phyloP scores from a whole-genome alignment of 345 rosid genomes.

The Cardamine resedifolia region DNA sequence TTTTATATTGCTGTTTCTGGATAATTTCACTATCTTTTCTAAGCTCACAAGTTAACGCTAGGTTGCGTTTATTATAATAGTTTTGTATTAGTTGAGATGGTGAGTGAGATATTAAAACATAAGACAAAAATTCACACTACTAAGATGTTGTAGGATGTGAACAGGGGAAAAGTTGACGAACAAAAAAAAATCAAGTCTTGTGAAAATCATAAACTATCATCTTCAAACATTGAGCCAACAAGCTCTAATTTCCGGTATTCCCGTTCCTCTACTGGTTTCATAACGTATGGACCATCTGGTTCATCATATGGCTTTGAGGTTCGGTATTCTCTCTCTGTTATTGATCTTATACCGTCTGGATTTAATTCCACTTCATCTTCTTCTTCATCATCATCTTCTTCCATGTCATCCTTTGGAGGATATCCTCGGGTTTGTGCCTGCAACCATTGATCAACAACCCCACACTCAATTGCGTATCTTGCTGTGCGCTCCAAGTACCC shows the following conservation, averaged over 20 bases:
- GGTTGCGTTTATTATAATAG: too few relatives aligned
- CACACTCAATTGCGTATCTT: constrained; percentile 78
- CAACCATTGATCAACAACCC: constrained; percentile 82
- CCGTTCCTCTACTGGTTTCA: constrained; percentile 40
- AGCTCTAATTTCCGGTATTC: constrained; percentile 33
- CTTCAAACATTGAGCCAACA: constrained; percentile 36
- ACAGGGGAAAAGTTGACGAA: constrained; percentile 10
- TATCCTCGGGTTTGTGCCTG: constrained; percentile 60
- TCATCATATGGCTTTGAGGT: constrained; percentile 46
- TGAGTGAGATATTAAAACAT: too few relatives aligned
- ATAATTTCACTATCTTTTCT: background rate
- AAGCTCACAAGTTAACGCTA: background rate
- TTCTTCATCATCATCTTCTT: constrained; percentile 42
- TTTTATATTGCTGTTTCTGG: background rate
- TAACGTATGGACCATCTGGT: constrained; percentile 39
- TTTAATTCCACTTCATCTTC: constrained; percentile 54
- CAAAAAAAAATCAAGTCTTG: background rate
- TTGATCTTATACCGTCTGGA: constrained; percentile 62
- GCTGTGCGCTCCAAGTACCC: constrained; percentile 60
- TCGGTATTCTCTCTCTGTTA: constrained; percentile 60
- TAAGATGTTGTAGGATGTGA: constrained; percentile 20
- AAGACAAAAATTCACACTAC: too few relatives aligned
- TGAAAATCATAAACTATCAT: constrained; percentile 27
- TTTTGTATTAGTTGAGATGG: too few relatives aligned
- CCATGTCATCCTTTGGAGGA: constrained; percentile 67